These are phyloP conservation scores for Somion occarium DNA, from an alignment of 1,284 basidiomycete species.

Conservation along the genomic window DNA sequence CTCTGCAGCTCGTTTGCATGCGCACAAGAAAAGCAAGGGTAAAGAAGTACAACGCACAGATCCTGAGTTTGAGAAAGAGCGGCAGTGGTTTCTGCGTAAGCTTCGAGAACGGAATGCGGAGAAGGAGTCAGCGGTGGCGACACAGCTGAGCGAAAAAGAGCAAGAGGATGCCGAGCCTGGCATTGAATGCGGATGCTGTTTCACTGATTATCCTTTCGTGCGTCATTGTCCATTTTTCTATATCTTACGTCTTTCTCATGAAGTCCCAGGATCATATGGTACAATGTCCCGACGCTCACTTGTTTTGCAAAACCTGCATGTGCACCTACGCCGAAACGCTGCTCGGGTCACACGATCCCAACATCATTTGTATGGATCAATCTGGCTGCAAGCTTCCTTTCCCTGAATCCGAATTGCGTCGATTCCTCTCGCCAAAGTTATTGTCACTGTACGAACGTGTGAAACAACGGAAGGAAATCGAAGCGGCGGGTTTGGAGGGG, in stretches of 20 bases:
- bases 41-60: slow-evolving; percentile 21
- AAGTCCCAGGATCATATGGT: slow-evolving; percentile 72
- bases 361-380: slow-evolving; percentile 78
- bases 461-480: slow-evolving; percentile 72
- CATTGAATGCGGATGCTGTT: slow-evolving; percentile 84
- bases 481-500: slow-evolving; percentile 63
- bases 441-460: slow-evolving; percentile 73
- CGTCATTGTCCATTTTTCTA: slow-evolving; percentile 26
- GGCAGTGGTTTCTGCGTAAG: slow-evolving; percentile 37
- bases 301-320: slow-evolving; percentile 49
- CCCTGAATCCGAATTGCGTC: slow-evolving; percentile 58
- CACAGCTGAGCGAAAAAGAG: slow-evolving; percentile 31
- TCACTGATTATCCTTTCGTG: slow-evolving; percentile 66
- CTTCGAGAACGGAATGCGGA: slow-evolving; percentile 28
- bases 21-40: slow-evolving; percentile 36
- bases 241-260: slow-evolving; percentile 7
- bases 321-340: slow-evolving; percentile 29
- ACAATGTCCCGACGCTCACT: slow-evolving; percentile 73
- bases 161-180: slow-evolving; percentile 45
- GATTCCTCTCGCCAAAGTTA: slow-evolving; percentile 59
- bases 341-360: slow-evolving; percentile 34
- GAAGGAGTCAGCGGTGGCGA: slow-evolving; percentile 23
- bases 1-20: slow-evolving; percentile 27
- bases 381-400: slow-evolving; percentile 70
- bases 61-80: slow-evolving; percentile 35